Percentiles rank a stretch among this genome's conserved stretches.
Conservation (phyloP, 2,329 filamentous ascomycete genomes). For the Trichoderma sp. region DNA sequence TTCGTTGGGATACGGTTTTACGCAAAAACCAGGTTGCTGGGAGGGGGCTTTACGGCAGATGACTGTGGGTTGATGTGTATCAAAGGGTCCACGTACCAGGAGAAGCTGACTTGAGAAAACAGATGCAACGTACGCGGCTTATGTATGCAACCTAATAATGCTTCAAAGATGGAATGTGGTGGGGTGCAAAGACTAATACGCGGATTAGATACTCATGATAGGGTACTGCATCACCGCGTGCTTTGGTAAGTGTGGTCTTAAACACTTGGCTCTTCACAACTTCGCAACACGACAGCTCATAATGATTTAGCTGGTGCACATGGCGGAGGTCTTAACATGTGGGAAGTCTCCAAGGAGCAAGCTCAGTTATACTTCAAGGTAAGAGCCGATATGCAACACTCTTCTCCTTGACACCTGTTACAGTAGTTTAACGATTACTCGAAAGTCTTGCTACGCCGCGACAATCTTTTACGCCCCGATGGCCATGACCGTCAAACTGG, state of each 20-base stretch:
- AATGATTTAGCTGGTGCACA: conserved; percentile 31
- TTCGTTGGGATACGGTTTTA: conserved; percentile 34
- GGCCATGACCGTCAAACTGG: conserved; percentile 46
- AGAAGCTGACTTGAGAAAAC: conserved; percentile 2
- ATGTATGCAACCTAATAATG: conserved; percentile 22
- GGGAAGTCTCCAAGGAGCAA: conserved; percentile 36
- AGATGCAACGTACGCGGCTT: conserved; percentile 30
- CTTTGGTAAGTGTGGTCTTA: conserved; percentile 28
- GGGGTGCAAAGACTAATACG: not conserved
- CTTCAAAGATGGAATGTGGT: not conserved
- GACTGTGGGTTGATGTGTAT: conserved; percentile 32
- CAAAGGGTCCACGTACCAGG: not conserved
- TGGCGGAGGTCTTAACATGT: conserved; percentile 41
- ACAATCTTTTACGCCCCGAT: conserved; percentile 50
- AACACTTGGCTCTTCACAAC: not conserved
- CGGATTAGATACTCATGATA: conserved; percentile 33
- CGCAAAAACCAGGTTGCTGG: conserved; percentile 30
- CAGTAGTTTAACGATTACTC: not conserved
- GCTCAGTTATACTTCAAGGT: conserved; percentile 42
- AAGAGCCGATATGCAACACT: not conserved
- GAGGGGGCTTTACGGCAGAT: conserved; percentile 29
- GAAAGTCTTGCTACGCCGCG: conserved; percentile 44
- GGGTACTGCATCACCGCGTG: conserved; percentile 34
- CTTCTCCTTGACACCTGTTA: not conserved
- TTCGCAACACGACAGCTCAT: not conserved